Percentiles rank a stretch among this genome's conserved stretches.
phyloP scores from a whole-genome alignment of 345 rosid species.

The Aegle marmelos region DNA sequence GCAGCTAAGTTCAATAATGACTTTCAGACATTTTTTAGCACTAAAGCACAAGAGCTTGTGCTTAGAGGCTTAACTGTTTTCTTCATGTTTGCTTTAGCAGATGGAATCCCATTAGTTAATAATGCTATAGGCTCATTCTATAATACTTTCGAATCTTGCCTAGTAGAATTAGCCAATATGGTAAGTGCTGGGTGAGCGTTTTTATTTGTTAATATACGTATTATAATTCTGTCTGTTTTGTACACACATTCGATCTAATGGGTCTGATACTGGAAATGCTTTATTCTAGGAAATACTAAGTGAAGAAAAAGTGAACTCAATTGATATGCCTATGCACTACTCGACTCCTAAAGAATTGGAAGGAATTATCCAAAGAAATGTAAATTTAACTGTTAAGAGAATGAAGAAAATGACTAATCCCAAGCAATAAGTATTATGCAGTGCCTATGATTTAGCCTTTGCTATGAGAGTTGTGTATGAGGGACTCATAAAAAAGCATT shows the following conservation, averaged over 20 bases:
- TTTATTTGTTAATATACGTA: too few species aligned
- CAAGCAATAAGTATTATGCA: not conserved
- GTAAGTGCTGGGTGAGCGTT: not conserved
- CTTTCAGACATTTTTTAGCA: not conserved
- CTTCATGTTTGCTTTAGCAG: not conserved
- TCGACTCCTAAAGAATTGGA: conserved; percentile 10
- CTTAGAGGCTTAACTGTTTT: not conserved
- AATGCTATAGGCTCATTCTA: not conserved
- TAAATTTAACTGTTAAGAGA: conserved; percentile 6
- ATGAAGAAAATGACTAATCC: not conserved
- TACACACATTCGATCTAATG: too few species aligned
- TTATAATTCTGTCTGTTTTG: too few species aligned
- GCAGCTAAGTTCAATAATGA: not conserved
- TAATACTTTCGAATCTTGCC: not conserved
- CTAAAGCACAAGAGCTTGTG: not conserved
- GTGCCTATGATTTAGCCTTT: too few species aligned
- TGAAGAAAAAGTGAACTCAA: conserved; percentile 14
- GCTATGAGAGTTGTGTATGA: conserved; percentile 17
- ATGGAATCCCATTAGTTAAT: not conserved
- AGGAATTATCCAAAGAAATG: not conserved
- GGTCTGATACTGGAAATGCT: too few species aligned
- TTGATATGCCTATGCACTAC: conserved; percentile 9
- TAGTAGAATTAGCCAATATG: not conserved
- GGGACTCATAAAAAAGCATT: conserved; percentile 12
- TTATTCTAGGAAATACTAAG: conserved; percentile 7